Base-by-base conservation (phyloP, 2,329 filamentous ascomycete species). In the Venturia carpophila region DNA sequence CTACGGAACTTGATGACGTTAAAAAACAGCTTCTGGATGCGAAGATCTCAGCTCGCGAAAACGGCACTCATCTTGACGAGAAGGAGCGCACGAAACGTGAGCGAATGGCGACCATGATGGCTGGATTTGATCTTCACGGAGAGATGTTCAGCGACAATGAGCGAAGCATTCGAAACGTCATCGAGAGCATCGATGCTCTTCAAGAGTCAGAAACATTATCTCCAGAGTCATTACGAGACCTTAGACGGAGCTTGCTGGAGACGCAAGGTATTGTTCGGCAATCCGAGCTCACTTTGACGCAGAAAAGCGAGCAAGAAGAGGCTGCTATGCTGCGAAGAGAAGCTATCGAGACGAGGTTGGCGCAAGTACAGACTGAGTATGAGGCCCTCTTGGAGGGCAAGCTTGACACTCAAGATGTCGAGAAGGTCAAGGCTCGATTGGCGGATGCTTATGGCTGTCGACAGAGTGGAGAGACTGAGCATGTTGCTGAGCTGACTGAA, bases 31-130 rank as follows among this genome's bases (percentile, higher is more conserved):
- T 99, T 63, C 83, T 97, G 21, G 92, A 97, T 75, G 92, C 94
- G 60, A 93, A 93, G 80, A 97, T 97, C 90, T 94, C 87, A 70
- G 92, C 93, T 66, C 96, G 94, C 79, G 94, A 97, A 78, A 93
- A 90, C 1, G 92, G 86, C 56, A 92, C 92, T 10, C 88, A 91
- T 19, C 80, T 95, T 24, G 93, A 97, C 71, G 94, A 97, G 78
- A 99, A 99, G 82, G 95, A 97, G 78, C 93, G 92, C 82, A 92
- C 92, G 80, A 99, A 99, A 83, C 91, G 92, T 0, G 94, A 99
- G 79, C 94, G 95, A 78, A 99, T 99, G 94, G 94, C 94, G 55
- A 90, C 97, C 83, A 99, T 99, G 94, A 97, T 99, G 93, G 94
- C 94, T 66, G 92, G 93, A 3, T 97, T 99, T 71, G 93, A 99